Percentiles rank a stretch among this genome's conserved stretches.
Evolutionary conservation across 2,329 filamentous ascomycete genomes (phyloP).

Genomic region (Aureobasidium melanogenum): DNA sequence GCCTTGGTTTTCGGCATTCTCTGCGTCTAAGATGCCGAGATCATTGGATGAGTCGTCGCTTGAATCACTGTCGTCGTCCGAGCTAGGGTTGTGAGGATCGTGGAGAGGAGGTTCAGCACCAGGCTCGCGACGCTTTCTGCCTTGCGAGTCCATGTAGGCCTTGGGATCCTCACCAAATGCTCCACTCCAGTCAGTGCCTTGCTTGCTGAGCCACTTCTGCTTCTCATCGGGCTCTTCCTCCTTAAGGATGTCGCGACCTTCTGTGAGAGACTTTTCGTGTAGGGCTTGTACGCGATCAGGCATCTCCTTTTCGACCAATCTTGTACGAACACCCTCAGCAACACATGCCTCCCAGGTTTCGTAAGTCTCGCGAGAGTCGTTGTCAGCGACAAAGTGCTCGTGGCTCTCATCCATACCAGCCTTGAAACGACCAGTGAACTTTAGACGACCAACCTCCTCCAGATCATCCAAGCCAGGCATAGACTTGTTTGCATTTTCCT

Average conservation of each 20-base stretch:
- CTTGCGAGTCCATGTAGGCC: conserved; percentile 45
- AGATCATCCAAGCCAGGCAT: conserved; percentile 68
- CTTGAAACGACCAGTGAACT: conserved; percentile 76
- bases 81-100: conserved; percentile 39
- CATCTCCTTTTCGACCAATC: conserved; percentile 63
- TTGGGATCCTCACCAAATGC: conserved; percentile 74
- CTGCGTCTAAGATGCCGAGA: conserved; percentile 53
- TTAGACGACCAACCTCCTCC: conserved; percentile 69
- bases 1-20: conserved; percentile 17
- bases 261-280: conserved; percentile 70
- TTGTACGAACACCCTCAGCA: conserved; percentile 71
- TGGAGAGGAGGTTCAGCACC: conserved; percentile 44
- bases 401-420: conserved; percentile 85
- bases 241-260: conserved; percentile 73
- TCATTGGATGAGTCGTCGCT: conserved; percentile 35
- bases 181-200: conserved; percentile 78
- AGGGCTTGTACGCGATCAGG: conserved; percentile 63
- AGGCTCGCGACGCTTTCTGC: conserved; percentile 48
- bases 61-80: conserved; percentile 33
- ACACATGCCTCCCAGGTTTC: conserved; percentile 92
- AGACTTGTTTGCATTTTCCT: conserved; percentile 56
- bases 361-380: conserved; percentile 83
- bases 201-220: conserved; percentile 66
- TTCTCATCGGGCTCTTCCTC: conserved; percentile 63
- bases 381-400: conserved; percentile 72